Evolutionary conservation across 2,329 filamentous ascomycete genomes (phyloP), one percentile per base, ranked within the genome.

Genomic region (Ophiognomonia clavigignenti-juglandacearum): DNA sequence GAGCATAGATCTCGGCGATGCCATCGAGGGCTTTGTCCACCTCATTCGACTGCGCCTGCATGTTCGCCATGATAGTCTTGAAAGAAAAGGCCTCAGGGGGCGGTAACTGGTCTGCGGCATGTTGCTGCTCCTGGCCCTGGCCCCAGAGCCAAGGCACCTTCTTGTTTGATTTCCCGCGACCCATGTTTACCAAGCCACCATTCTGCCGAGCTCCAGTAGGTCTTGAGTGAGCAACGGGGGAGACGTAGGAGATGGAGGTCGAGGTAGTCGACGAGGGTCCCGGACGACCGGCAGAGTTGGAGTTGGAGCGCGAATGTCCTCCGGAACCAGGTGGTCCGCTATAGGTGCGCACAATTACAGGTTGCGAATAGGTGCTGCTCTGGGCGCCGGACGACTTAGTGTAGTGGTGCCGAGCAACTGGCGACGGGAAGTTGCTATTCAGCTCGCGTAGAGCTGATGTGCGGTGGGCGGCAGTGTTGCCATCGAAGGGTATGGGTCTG

Each of bases 1-100:
- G 71, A 31, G 81, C 81, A 63, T 80, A 85, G 26, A 85, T 84
- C 60, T 84, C 80, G 10, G 81, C 81, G 56, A 85, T 84, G 34
- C 78, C 74, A 52, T 84, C 80, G 41, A 85, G 65, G 43, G 71
- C 70, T 50, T 83, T 78, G 48, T 76, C 71, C 40, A 64, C 64
- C 6, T 63, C 64, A 4, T 57, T 59, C 42, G 67, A 66, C 41
- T 70, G 65, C 1, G 66, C 65, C 50, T 77, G 70, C 39, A 80
- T 69, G 27, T 50, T 52, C 43, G 74, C 72, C 69, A 85, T 75
- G 57, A 84, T 82, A 52, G 74, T 78, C 59, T 80, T 82, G 66
- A 83, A 83, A 44, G 72, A 79, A 55, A 83, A 85, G 11, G 79
- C 80, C 52, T 83, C 79, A 14, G 83, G 62, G 1, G 80, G 78